phyloP scores from a whole-genome alignment of 495 filamentous ascomycete genomes.

The Jackrogersella minutella region DNA sequence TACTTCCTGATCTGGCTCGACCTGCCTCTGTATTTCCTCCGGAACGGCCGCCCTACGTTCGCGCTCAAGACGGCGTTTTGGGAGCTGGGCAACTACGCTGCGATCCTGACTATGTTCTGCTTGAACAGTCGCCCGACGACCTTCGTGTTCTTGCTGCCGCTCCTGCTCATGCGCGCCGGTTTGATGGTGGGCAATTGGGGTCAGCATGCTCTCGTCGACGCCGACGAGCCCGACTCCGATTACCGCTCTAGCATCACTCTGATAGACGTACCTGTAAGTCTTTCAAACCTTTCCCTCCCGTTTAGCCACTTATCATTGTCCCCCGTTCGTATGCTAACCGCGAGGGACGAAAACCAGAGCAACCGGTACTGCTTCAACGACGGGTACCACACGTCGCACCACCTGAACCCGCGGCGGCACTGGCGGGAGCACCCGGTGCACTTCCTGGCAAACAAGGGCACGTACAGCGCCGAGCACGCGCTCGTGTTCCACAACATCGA shows the following conservation, averaged over 20 bases:
- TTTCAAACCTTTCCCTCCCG: neutral
- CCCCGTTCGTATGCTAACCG: neutral
- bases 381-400: conserved; percentile 80
- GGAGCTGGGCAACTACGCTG: conserved; percentile 63
- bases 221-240: conserved; percentile 71
- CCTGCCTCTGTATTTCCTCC: conserved; percentile 74
- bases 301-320: neutral
- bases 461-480: conserved; percentile 66
- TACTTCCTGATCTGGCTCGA: conserved; percentile 76
- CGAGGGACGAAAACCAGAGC: too few relatives aligned
- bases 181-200: conserved; percentile 81
- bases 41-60: conserved; percentile 59
- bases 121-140: conserved; percentile 61
- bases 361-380: conserved; percentile 81
- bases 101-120: conserved; percentile 57
- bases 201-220: conserved; percentile 77
- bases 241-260: conserved; percentile 75
- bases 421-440: conserved; percentile 76
- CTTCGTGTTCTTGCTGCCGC: conserved; percentile 68
- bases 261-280: conserved; percentile 73
- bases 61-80: conserved; percentile 63
- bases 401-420: conserved; percentile 75
- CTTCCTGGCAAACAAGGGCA: conserved; percentile 68
- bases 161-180: conserved; percentile 66
- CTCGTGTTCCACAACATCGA: conserved; percentile 77